Evolutionary conservation across 2,329 filamentous ascomycete species (phyloP).

Genomic region (Blumeriella jaapii): DNA sequence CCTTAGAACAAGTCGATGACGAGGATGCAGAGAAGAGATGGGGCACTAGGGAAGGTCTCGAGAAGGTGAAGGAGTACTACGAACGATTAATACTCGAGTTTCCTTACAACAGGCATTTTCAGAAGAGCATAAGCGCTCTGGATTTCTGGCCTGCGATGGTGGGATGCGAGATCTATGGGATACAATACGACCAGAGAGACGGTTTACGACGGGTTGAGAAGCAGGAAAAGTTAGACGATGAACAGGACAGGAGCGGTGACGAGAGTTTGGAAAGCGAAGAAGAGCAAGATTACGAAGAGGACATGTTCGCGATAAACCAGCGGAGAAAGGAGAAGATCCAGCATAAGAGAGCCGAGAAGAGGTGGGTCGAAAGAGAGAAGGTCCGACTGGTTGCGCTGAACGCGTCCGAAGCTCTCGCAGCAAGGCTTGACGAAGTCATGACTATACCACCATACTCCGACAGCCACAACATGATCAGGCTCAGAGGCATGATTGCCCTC

Average conservation of each 20-base stretch:
- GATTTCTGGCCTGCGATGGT: conserved; percentile 78
- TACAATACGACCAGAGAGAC: conserved; percentile 46
- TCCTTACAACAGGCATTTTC: conserved; percentile 49
- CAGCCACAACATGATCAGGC: conserved; percentile 51
- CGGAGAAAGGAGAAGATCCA: conserved; percentile 9
- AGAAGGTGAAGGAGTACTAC: conserved; percentile 56
- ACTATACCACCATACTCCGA: conserved; percentile 59
- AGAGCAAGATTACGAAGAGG: conserved; percentile 15
- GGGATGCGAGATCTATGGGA: conserved; percentile 67
- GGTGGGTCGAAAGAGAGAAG: conserved; percentile 23
- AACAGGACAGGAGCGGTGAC: conserved; percentile 12
- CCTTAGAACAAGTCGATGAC: not conserved
- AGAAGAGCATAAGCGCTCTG: conserved; percentile 50
- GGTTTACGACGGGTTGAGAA: conserved; percentile 31
- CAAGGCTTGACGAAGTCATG: conserved; percentile 60
- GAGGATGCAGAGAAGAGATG: conserved; percentile 14
- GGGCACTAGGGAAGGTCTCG: conserved; percentile 39
- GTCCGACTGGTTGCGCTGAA: conserved; percentile 18
- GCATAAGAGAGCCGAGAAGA: conserved; percentile 14
- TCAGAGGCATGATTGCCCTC: conserved; percentile 63
- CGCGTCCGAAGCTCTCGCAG: conserved; percentile 50
- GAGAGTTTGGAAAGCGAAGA: conserved; percentile 12
- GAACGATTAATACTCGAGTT: conserved; percentile 67
- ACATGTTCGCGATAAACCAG: conserved; percentile 15
- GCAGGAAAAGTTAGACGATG: conserved; percentile 24